A percentile compares a stretch with the other conserved stretches of the same genome.
These are phyloP conservation scores for Penicillium argentinense DNA, from an alignment of 495 filamentous ascomycete species.

Conservation along the genomic window DNA sequence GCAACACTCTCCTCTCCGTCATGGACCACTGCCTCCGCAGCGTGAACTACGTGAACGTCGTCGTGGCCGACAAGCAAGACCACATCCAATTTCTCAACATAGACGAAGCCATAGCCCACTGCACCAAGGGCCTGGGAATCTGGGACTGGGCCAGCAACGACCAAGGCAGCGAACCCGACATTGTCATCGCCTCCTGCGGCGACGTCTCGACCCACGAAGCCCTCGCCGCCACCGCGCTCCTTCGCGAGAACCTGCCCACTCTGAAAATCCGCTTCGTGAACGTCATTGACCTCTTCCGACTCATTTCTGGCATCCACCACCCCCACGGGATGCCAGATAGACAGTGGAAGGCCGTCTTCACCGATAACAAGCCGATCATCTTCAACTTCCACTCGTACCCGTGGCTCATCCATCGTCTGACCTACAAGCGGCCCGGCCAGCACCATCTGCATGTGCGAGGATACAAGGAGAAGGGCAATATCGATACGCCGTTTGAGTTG, in stretches of 20 bases:
- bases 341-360: slow-evolving; percentile 67
- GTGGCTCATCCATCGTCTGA: slow-evolving; percentile 70
- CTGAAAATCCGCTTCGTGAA: slow-evolving; percentile 75
- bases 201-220: slow-evolving; percentile 71
- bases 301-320: slow-evolving; percentile 63
- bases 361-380: slow-evolving; percentile 63
- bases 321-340: slow-evolving; percentile 63
- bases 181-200: slow-evolving; percentile 70
- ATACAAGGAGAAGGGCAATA: slow-evolving; percentile 77
- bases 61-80: slow-evolving; percentile 74
- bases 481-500: slow-evolving; percentile 71
- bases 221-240: slow-evolving; percentile 63
- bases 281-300: slow-evolving; percentile 72
- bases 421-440: slow-evolving; percentile 65
- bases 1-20: slow-evolving; percentile 67
- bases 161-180: slow-evolving; percentile 59
- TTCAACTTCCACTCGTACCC: slow-evolving; percentile 83
- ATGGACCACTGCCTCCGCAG: slow-evolving; percentile 69
- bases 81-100: slow-evolving; percentile 70
- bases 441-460: slow-evolving; percentile 67
- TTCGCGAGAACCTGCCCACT: slow-evolving; percentile 61
- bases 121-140: slow-evolving; percentile 65
- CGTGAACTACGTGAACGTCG: slow-evolving; percentile 72
- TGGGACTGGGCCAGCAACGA: slow-evolving; percentile 62
- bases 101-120: slow-evolving; percentile 66